Evolutionary conservation across 164 flowering plant species (phyloP).

Genomic region (Tetracentron sinense): DNA sequence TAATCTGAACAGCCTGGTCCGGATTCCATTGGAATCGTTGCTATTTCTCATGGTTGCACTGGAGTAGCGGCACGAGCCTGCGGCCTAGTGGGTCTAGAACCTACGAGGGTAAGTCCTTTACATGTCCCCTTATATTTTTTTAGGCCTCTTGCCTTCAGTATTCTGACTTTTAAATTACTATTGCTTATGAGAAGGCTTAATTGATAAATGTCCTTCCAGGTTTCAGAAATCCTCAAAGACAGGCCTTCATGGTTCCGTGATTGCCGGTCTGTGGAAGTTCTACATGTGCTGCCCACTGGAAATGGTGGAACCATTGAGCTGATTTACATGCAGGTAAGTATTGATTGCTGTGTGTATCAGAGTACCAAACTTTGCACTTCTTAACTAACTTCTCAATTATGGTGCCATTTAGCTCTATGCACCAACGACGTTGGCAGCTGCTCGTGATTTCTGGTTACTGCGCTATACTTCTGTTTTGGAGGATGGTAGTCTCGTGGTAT

Average conservation of each 20-base stretch:
- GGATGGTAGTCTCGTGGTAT: constrained; percentile 80
- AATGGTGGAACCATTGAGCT: constrained; percentile 73
- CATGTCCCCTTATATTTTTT: not conserved
- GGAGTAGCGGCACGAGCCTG: constrained; percentile 87
- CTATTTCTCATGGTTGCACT: constrained; percentile 75
- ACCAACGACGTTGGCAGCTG: constrained; percentile 72
- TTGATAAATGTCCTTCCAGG: constrained; percentile 25
- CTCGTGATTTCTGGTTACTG: constrained; percentile 77
- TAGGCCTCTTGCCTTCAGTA: not conserved
- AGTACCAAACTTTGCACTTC: not conserved
- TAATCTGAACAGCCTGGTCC: constrained; percentile 69
- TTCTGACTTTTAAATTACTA: not conserved
- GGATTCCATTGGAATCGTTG: constrained; percentile 92
- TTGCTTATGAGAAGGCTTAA: constrained; percentile 1
- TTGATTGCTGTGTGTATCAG: too few species aligned
- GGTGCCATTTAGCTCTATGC: constrained; percentile 53
- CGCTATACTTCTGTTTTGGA: constrained; percentile 66
- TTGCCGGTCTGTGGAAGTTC: constrained; percentile 63
- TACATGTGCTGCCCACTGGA: constrained; percentile 58
- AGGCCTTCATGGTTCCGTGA: constrained; percentile 73
- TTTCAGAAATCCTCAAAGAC: constrained; percentile 81
- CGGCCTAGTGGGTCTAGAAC: constrained; percentile 75
- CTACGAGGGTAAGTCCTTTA: constrained; percentile 43
- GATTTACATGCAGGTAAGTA: constrained; percentile 68
- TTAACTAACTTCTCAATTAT: not conserved